Base-by-base conservation (phyloP, 768 basidiomycete genomes). In the Boletus subcaerulescens region DNA sequence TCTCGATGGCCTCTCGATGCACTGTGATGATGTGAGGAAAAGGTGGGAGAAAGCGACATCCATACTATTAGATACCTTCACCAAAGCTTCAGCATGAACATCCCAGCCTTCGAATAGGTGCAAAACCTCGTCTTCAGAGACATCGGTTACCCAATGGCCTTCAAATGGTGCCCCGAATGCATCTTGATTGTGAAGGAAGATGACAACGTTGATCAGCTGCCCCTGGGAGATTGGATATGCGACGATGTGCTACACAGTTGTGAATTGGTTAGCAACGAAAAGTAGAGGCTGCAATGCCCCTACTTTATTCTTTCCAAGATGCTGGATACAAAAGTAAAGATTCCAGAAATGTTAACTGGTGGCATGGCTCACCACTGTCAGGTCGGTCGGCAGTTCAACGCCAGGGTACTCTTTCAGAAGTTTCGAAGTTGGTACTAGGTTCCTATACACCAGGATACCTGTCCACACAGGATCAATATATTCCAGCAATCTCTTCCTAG, bases 151-250 rank as follows among this genome's bases (percentile, higher is more conserved):
- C 63, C 69, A 69, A 5, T 64, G 65, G 13, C 70, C 71, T 3
- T 71, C 58, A 45, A 71, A 73, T 15, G 42, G 24, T 22, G 67
- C 65, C 10, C 72, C 74, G 48, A 70, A 71, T 41, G 65, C 62
- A 4, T 53, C 53, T 11, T 52, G 50, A 18, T 74, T 58, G 4
- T 66, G 66, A 14, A 57, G 29, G 38, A 70, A 72, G 2, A 72
- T 66, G 11, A 65, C 74, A 17, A 76, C 59, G 35, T 77, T 79
- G 12, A 77, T 35, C 13, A 74, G 24, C 14, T 55, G 53, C 1
- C 76, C 75, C 51, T 65, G 69, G 4, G 72, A 71, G 40, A 78
- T 64, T 7, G 78, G 75, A 56, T 72, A 79, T 4, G 65, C 50
- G 0, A 80, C 70, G 9, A 77, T 55, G 49, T 77, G 71, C 80